A percentile compares a stretch with the other conserved stretches of the same genome.
Evolutionary conservation across 306 rosid species (phyloP).

Genomic region (Quercus agrifolia): DNA sequence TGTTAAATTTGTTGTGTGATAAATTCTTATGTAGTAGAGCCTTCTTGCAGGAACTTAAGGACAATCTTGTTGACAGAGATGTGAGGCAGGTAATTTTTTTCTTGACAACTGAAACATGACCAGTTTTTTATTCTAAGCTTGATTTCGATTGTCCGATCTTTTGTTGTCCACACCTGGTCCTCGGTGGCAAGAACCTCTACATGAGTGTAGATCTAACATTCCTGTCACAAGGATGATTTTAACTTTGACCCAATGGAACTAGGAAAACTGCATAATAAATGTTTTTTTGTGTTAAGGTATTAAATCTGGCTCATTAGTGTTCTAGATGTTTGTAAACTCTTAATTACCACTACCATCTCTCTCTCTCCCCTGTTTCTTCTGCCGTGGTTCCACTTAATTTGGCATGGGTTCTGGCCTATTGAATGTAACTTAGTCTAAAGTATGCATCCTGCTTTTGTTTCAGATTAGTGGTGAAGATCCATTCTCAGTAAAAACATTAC

Average conservation of each 20-base stretch:
- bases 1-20: constrained; percentile 21
- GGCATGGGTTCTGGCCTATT: neutral
- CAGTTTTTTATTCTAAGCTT: neutral
- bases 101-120: neutral
- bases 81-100: constrained; percentile 68
- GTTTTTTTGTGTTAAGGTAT: neutral
- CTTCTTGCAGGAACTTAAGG: constrained; percentile 54
- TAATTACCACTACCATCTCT: neutral
- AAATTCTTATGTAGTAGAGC: constrained; percentile 20
- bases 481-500: neutral
- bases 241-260: neutral
- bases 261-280: neutral
- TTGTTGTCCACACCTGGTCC: neutral
- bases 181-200: neutral
- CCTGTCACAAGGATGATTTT: neutral
- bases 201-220: neutral
- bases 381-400: neutral
- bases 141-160: neutral
- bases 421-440: neutral
- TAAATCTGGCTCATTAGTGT: neutral
- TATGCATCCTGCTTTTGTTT: neutral
- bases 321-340: neutral
- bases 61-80: constrained; percentile 52
- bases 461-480: neutral
- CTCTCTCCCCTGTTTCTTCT: neutral